Evolutionary conservation across 768 basidiomycete genomes (phyloP), one percentile per base, ranked within the genome.

Genomic region (Trametes maxima): DNA sequence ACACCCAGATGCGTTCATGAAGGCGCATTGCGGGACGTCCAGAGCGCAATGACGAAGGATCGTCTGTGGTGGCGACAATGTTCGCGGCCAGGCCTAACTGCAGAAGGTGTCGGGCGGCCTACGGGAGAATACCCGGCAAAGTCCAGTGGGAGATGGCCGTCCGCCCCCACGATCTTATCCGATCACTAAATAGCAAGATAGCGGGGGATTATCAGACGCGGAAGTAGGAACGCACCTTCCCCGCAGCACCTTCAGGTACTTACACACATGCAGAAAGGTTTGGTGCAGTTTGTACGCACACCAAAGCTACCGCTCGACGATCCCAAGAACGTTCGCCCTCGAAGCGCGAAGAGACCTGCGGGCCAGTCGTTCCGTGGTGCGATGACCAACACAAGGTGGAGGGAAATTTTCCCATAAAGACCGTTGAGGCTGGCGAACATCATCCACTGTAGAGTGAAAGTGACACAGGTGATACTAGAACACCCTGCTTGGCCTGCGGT

Each of bases 261-360:
- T 14, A 19, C 35, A 14, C 35, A 37, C 44, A 33, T 44, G n/a
- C 35, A 11, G 50, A 13, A 13, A 35, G 3, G 42, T 8, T 6
- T 17, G 33, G 33, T 37, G 36, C 12, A 17, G 19, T 28, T 37
- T 52, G 16, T 21, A 39, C 39, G 28, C 5, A 17, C 6, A 22
- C 52, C 56, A 19, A 19, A 35, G 49, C 21, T 25, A 40, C 17
- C 12, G 10, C 5, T 19, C 59, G 64, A 58, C 50, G 64, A 65
- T 65, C 64, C 40, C 46, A 64, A 39, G 54, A 65, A 65, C 59
- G 64, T 65, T 65, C 59, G 64, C 42, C 5, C 44, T 19, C 40
- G 21, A 43, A 21, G 19, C 16, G 22, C 22, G 28, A 40, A 5
- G 33, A 13, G 19, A n/a, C 17, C 56, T 63, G 62, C 56, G 55